phyloP scores from a whole-genome alignment of 192 early-diverging fungal species.

The Phlyctochytrium bullatum region DNA sequence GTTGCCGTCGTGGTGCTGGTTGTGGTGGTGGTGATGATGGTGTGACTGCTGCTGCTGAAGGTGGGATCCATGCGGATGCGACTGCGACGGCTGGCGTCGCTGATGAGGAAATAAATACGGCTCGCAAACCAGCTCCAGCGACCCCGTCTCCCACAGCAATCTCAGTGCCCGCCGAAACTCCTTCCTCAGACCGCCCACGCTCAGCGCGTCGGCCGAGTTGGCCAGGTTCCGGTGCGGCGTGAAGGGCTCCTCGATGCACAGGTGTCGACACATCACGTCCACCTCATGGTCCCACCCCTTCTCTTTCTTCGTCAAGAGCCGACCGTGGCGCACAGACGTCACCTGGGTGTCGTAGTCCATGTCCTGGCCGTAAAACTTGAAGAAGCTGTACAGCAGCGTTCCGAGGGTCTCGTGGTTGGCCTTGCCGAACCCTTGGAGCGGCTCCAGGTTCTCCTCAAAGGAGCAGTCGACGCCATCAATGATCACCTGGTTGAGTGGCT shows the following conservation, averaged over 20 bases:
- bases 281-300: constrained; percentile 83
- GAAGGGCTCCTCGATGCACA: constrained; percentile 95
- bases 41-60: too few species aligned
- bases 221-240: constrained; percentile 84
- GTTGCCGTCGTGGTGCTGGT: too few species aligned
- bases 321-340: constrained; percentile 76
- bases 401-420: constrained; percentile 76
- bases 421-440: constrained; percentile 63
- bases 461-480: constrained; percentile 63
- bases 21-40: too few species aligned
- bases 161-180: constrained; percentile 77
- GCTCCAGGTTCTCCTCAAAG: constrained; percentile 72
- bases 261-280: constrained; percentile 58
- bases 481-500: constrained; percentile 28
- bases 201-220: constrained; percentile 79
- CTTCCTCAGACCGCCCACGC: constrained; percentile 72
- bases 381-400: constrained; percentile 79
- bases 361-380: constrained; percentile 71
- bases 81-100: too few species aligned
- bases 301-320: constrained; percentile 71
- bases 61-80: too few species aligned
- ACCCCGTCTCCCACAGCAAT: constrained; percentile 47
- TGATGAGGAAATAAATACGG: constrained; percentile 46
- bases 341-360: constrained; percentile 84
- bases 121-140: constrained; percentile 52